These are phyloP conservation scores for Cantharellus cinnabarinus DNA, from an alignment of 768 basidiomycete genomes.

Conservation along the genomic window DNA sequence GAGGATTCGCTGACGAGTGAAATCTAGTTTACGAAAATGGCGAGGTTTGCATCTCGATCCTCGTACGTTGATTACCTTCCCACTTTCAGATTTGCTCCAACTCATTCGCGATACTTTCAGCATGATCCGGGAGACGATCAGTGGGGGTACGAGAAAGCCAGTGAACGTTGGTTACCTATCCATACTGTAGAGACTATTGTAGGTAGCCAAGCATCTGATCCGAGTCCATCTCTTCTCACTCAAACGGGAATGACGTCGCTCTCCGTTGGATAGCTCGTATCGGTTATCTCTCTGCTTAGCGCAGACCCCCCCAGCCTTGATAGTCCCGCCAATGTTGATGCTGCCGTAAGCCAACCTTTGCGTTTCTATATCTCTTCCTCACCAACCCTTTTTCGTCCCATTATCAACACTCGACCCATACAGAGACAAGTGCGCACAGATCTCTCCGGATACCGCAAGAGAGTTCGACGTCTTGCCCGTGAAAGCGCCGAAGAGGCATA, in stretches of 20 bases:
- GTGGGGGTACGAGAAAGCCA: constrained; percentile 87
- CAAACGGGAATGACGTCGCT: no score
- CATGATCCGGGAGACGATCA: constrained; percentile 93
- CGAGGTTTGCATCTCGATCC: constrained; percentile 86
- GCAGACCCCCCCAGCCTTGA: constrained; percentile 80
- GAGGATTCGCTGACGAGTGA: not conserved
- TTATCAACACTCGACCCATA: not conserved
- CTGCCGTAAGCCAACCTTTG: constrained; percentile 28
- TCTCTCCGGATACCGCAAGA: constrained; percentile 71
- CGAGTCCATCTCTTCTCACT: not conserved
- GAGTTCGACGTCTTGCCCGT: constrained; percentile 75
- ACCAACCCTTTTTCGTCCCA: not conserved
- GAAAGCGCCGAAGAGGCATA: constrained; percentile 45
- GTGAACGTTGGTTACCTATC: constrained; percentile 94
- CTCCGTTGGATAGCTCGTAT: constrained; percentile 45
- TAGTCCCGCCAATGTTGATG: constrained; percentile 92
- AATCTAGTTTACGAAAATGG: constrained; percentile 75
- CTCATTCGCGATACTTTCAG: constrained; percentile 20
- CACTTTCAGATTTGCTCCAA: not conserved
- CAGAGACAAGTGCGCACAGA: constrained; percentile 16
- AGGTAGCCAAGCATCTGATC: constrained; percentile 11
- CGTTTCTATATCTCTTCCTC: not conserved
- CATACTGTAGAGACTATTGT: constrained; percentile 96
- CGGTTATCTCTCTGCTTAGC: constrained; percentile 88
- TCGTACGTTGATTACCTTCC: constrained; percentile 26